phyloP scores from a whole-genome alignment of 345 rosid genomes.

The Chamaenerion angustifolium region DNA sequence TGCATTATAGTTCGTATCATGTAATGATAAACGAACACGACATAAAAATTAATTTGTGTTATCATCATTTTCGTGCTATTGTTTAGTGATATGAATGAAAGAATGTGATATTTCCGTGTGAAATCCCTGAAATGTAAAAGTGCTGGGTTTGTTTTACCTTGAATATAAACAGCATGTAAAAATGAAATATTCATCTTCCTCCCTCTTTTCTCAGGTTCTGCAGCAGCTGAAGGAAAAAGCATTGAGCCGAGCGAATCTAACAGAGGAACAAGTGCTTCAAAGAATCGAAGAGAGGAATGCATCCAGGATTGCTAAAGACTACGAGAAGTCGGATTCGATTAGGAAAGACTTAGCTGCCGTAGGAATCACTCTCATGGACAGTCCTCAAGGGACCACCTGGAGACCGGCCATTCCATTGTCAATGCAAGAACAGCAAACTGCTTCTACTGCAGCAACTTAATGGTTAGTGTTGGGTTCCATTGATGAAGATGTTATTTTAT shows the following conservation, averaged over 20 bases:
- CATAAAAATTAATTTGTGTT: too few relatives aligned
- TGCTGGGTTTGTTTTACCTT: too few relatives aligned
- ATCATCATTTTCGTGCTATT: too few relatives aligned
- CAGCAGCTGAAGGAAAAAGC: conserved; percentile 63
- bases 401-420: conserved; percentile 68
- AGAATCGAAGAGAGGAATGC: conserved; percentile 50
- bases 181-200: not conserved
- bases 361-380: conserved; percentile 88
- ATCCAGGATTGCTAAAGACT: conserved; percentile 66
- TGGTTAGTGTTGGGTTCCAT: too few relatives aligned
- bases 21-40: too few relatives aligned
- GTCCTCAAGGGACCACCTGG: conserved; percentile 70
- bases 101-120: too few relatives aligned
- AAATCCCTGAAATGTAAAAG: too few relatives aligned
- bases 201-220: conserved; percentile 38
- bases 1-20: too few relatives aligned
- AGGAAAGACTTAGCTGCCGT: conserved; percentile 60
- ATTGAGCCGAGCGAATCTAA: conserved; percentile 57
- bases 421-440: conserved; percentile 56
- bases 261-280: conserved; percentile 44
- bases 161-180: too few relatives aligned
- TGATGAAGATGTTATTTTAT: too few relatives aligned
- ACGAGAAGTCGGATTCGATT: conserved; percentile 75
- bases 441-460: too few relatives aligned
- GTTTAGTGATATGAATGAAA: too few relatives aligned